Evolutionary conservation across 1,284 basidiomycete species (phyloP).

Genomic region (Tausonia pullulans): DNA sequence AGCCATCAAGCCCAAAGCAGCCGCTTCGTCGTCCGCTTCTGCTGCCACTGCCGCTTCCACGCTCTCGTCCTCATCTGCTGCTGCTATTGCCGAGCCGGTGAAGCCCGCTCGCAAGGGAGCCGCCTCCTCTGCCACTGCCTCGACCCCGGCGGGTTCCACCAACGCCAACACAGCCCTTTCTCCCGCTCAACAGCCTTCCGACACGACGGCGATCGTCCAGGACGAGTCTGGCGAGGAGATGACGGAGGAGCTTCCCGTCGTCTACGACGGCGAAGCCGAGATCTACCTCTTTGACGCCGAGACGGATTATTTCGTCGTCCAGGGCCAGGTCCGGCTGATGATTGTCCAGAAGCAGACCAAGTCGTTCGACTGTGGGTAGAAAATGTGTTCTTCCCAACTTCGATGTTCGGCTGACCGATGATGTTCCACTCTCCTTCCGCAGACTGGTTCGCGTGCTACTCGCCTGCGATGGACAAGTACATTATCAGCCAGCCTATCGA

Average conservation of each 20-base stretch:
- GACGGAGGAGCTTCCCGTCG: slow-evolving; percentile 30
- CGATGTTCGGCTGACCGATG: not conserved
- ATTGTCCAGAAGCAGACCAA: slow-evolving; percentile 46
- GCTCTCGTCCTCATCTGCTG: not conserved
- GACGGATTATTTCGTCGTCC: slow-evolving; percentile 55
- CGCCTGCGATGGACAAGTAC: slow-evolving; percentile 9
- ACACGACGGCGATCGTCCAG: not conserved
- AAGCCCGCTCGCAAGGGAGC: too few relatives aligned
- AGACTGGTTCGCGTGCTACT: slow-evolving; percentile 16
- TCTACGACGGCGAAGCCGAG: slow-evolving; percentile 36
- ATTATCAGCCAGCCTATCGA: slow-evolving; percentile 28
- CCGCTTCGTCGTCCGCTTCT: not conserved
- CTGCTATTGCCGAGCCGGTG: not conserved
- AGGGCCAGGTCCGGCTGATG: slow-evolving; percentile 58
- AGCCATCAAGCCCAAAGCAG: not conserved
- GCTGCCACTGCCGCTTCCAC: not conserved
- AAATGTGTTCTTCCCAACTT: not conserved
- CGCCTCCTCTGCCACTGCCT: not conserved
- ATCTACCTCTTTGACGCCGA: slow-evolving; percentile 61
- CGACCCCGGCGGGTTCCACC: not conserved
- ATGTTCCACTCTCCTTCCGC: not conserved
- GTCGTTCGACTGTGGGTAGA: slow-evolving; percentile 37
- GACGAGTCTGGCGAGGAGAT: slow-evolving; percentile 5
- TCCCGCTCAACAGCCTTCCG: not conserved
- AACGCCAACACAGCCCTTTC: not conserved